phyloP scores from a whole-genome alignment of 257 asterid species.

The Capsicum pubescens region DNA sequence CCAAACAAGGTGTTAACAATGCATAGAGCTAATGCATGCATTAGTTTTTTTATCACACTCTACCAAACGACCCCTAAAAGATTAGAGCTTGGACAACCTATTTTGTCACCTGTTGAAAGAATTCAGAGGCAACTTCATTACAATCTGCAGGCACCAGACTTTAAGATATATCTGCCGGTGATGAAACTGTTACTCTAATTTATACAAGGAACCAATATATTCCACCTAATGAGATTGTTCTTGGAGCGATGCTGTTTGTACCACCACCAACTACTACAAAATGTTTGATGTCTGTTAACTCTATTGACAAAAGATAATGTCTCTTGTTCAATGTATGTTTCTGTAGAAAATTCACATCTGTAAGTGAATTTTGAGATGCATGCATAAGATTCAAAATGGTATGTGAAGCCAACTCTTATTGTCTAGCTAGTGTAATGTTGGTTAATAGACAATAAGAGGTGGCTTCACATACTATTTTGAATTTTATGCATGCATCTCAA shows the following conservation, averaged over 20 bases:
- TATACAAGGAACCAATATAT: constrained; percentile 37
- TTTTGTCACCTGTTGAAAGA: constrained; percentile 27
- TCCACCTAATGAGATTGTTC: constrained; percentile 55
- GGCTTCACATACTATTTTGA: no score
- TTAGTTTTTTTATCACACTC: no score
- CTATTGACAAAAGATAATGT: background rate
- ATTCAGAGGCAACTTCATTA: constrained; percentile 37
- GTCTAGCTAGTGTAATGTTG: constrained; percentile 7
- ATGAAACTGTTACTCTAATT: constrained; percentile 41
- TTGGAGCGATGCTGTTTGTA: constrained; percentile 43
- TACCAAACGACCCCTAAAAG: no score
- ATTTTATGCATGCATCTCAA: no score
- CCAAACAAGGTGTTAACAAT: no score
- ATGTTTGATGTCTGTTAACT: background rate
- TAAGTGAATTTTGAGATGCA: constrained; percentile 22
- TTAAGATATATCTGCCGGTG: background rate
- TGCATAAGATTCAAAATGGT: constrained; percentile 9
- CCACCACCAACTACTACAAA: background rate
- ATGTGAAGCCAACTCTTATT: constrained; percentile 19
- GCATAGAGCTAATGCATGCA: no score
- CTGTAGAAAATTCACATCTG: background rate
- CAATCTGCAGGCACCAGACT: background rate
- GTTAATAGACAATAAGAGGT: background rate
- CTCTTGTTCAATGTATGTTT: constrained; percentile 16
- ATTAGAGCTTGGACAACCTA: no score